Conservation (phyloP, 78 protist genomes). For the Planoprotostelium fungivorum region DNA sequence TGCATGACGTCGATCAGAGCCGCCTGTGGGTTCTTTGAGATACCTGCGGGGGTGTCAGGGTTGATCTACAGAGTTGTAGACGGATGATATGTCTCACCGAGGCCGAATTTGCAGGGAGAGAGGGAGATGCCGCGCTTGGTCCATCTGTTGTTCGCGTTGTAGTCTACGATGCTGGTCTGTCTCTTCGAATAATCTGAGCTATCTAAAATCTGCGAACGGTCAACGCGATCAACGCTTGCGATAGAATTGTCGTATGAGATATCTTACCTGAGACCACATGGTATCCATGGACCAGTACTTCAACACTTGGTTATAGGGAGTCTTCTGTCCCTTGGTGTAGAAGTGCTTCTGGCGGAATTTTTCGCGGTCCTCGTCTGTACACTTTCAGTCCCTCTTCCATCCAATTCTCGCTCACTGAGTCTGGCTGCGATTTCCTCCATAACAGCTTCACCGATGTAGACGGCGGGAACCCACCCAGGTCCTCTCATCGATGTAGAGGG, state of each 20-base stretch:
- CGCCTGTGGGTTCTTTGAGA: conserved; percentile 80
- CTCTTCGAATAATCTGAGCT: conserved; percentile 14
- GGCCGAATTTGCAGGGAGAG: conserved; percentile 87
- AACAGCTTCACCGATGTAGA: conserved; percentile 5
- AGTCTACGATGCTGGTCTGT: conserved; percentile 19
- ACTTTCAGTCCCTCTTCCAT: not conserved
- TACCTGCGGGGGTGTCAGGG: not conserved
- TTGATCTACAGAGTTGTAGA: not conserved
- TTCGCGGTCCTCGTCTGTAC: not conserved
- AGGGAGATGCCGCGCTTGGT: conserved; percentile 89
- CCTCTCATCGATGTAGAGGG: conserved; percentile 25
- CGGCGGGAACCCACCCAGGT: conserved; percentile 28
- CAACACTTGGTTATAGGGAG: not conserved
- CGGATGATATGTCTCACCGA: not conserved
- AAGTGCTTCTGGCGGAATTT: conserved; percentile 4
- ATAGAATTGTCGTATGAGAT: not conserved
- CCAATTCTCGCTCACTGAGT: not conserved
- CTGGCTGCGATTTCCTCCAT: conserved; percentile 18
- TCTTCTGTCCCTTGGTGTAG: not conserved
- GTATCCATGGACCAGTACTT: not conserved
- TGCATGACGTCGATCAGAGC: conserved; percentile 72
- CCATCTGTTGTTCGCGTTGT: conserved; percentile 79
- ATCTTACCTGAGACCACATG: not conserved
- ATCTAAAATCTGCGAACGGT: not conserved
- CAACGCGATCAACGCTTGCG: not conserved